Evolutionary conservation across 2,329 filamentous ascomycete genomes (phyloP).

Genomic region (Tolypocladium capitatum): DNA sequence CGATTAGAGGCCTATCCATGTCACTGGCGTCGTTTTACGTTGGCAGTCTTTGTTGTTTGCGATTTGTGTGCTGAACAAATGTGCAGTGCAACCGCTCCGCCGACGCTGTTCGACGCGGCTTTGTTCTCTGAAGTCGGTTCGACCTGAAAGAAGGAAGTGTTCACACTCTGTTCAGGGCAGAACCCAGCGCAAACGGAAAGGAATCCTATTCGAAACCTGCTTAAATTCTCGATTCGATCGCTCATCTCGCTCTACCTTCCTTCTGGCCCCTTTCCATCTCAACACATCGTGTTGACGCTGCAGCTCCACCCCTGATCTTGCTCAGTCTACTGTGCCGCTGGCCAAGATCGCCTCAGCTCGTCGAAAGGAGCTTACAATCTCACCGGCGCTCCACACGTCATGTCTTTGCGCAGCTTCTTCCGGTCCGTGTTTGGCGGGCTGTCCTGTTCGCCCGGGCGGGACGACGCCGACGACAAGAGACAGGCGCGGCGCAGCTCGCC

Average conservation of each 20-base stretch:
- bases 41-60: background rate
- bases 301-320: background rate
- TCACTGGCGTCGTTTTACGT: constrained; percentile 4
- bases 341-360: background rate
- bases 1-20: constrained; percentile 5
- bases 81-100: background rate
- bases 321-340: background rate
- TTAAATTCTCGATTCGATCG: background rate
- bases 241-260: background rate
- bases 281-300: background rate
- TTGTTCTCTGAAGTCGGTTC: background rate
- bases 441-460: background rate
- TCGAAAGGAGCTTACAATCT: background rate
- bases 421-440: background rate
- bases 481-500: background rate
- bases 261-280: background rate
- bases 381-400: background rate
- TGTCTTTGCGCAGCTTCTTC: background rate
- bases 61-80: background rate
- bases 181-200: background rate
- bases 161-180: background rate
- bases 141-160: background rate
- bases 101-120: background rate
- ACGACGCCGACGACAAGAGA: background rate
- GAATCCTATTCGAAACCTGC: background rate